Percentiles rank a stretch among this genome's conserved stretches.
These are phyloP conservation scores for Rubroboletus pulcherrimus DNA, from an alignment of 768 basidiomycete genomes.

Conservation along the genomic window DNA sequence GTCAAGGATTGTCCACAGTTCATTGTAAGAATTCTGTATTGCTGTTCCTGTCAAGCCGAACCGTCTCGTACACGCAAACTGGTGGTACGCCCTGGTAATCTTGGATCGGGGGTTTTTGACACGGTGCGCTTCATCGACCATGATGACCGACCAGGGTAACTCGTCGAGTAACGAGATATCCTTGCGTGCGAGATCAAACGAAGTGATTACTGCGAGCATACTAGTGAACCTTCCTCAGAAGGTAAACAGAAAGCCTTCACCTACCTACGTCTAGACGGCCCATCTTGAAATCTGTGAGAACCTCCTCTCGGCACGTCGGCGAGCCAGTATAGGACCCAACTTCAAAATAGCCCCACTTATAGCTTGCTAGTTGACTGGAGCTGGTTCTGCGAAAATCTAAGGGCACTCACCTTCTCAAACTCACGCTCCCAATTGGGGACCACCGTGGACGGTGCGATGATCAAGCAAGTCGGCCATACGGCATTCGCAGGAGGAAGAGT, in stretches of 20 bases:
- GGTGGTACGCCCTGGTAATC: slow-evolving; percentile 65
- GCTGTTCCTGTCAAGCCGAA: slow-evolving; percentile 87
- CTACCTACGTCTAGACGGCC: slow-evolving; percentile 82
- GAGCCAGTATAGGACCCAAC: slow-evolving; percentile 65
- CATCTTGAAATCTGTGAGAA: slow-evolving; percentile 68
- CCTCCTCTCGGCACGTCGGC: slow-evolving; percentile 47
- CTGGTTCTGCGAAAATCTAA: not conserved
- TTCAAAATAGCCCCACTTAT: slow-evolving; percentile 93
- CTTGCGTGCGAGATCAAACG: slow-evolving; percentile 69
- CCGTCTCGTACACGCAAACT: slow-evolving; percentile 60
- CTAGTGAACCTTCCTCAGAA: not conserved
- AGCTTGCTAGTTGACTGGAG: not conserved
- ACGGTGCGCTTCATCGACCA: slow-evolving; percentile 88
- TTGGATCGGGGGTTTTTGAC: slow-evolving; percentile 76
- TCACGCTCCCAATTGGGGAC: slow-evolving; percentile 89
- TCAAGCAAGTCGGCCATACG: slow-evolving; percentile 83
- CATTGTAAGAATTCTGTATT: slow-evolving; percentile 85
- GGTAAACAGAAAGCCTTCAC: slow-evolving; percentile 24
- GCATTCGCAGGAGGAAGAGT: slow-evolving; percentile 62
- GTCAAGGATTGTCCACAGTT: slow-evolving; percentile 92
- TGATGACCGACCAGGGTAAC: slow-evolving; percentile 66
- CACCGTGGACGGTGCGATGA: slow-evolving; percentile 83
- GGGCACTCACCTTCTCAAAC: slow-evolving; percentile 60
- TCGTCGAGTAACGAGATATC: slow-evolving; percentile 68
- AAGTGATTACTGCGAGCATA: slow-evolving; percentile 61